These are phyloP conservation scores for Kodamaea suecica DNA, from an alignment of 1,139 yeast genomes.

Conservation along the genomic window DNA sequence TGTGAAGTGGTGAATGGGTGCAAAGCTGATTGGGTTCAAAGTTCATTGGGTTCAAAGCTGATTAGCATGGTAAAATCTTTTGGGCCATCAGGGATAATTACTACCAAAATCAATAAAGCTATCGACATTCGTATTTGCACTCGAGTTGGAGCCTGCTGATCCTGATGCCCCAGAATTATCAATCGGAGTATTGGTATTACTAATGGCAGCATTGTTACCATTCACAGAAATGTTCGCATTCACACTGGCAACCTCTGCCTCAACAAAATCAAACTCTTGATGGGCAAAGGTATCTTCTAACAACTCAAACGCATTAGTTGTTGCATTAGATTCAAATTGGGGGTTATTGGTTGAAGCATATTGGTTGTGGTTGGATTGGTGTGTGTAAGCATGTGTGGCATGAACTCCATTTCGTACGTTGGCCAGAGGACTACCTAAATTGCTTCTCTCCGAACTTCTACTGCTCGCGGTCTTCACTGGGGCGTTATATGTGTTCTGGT, in stretches of 20 bases:
- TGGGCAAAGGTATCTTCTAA: constrained; percentile 8
- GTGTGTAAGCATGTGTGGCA: constrained; percentile 9
- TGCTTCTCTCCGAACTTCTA: constrained; percentile 1
- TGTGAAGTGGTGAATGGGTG: too few species aligned
- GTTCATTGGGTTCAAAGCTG: too few species aligned
- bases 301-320: constrained; percentile 9
- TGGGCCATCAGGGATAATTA: not conserved
- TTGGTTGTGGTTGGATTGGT: constrained; percentile 6
- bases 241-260: constrained; percentile 5
- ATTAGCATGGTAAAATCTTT: too few species aligned
- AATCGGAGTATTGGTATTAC: constrained; percentile 8
- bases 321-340: constrained; percentile 4
- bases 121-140: constrained; percentile 13
- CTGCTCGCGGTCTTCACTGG: constrained; percentile 3
- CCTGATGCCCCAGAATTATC: constrained; percentile 7
- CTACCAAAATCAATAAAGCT: constrained; percentile 17
- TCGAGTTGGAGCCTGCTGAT: constrained; percentile 3
- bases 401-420: constrained; percentile 1
- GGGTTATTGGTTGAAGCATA: constrained; percentile 4
- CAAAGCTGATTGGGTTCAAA: too few species aligned
- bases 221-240: constrained; percentile 3
- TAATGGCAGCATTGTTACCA: constrained; percentile 2
- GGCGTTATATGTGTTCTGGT: not conserved
- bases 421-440: constrained; percentile 6
- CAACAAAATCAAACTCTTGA: constrained; percentile 9